Evolutionary conservation across 2,329 filamentous ascomycete genomes (phyloP), one percentile per base, ranked within the genome.

Genomic region (Tolypocladium ovalisporum): DNA sequence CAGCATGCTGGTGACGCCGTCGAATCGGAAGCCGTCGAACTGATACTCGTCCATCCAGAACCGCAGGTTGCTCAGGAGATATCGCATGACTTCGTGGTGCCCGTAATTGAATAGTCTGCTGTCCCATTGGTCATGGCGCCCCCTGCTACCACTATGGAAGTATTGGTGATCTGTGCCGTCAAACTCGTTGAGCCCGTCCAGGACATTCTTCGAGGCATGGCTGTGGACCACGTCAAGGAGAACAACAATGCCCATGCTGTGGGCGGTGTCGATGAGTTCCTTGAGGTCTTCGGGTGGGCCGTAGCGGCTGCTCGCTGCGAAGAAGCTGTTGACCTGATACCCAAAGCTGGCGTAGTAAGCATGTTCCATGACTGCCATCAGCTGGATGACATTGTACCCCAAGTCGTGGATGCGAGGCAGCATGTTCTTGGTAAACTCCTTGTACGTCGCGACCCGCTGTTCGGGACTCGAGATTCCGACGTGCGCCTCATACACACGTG

Each of bases 31-130:
- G 29, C 94, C 94, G 68, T 99, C 94, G 68, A 99, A 97, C 44
- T 85, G 78, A 68, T 97, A 99, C 74, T 97, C 92, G 57, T 97
- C 93, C 92, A 99, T 97, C 92, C 94, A 99, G 77, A 96, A 99
- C 29, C 93, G 84, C 58, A 99, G 75, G 70, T 99, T 99, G 71
- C 92, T 97, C 32, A 99, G 79, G 52, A 99, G 77, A 75, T 99
- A 99, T n/a, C 94, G 84, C 70, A 97, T 73, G 27, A 99, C 94
- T 70, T 99, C 94, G 67, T 97, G 91, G 66, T 84, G 84, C 35
- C 92, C 93, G 69, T 97, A 99, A 77, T 99, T 99, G 80, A 99
- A 99, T 57, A 99, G 76, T 59, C 94, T 84, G 72, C 90, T 96
- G 70, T 97, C 94, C 94, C 94, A 99, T 55, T 95, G 80, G 47